Evolutionary conservation across 2,329 filamentous ascomycete genomes (phyloP), one percentile per base, ranked within the genome.

Genomic region (Sclerotinia sclerotiorum): DNA sequence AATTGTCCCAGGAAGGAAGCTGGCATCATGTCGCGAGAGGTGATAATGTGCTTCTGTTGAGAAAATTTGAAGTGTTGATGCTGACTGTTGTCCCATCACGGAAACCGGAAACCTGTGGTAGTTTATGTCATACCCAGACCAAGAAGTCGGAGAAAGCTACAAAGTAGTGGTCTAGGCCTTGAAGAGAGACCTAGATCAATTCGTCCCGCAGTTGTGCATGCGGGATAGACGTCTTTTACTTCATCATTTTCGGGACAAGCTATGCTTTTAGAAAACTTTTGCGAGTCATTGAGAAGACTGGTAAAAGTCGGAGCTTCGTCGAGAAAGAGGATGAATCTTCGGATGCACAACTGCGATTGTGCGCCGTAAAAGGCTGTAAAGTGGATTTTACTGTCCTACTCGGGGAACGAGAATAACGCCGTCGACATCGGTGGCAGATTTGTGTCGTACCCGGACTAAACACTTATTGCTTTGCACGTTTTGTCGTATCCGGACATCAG

Each of bases 111-210:
- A 24, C 11, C 54, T 24, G 54, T 56, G 32, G 54, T 39, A 39
- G 54, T 39, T 56, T 35, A 8, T 24, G 32, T 56, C 54, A n/a
- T 56, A 56, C 54, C 54, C 54, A 39, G 54, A 56, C 29, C 7
- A 8, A 11, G 27, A 55, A 10, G 10, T 11, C 21, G 13, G 19
- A 56, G 29, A 56, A 56, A 35, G 32, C 54, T 56, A 56, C 54
- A 10, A 39, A 39, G 5, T 39, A 39, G 32, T 56, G 15, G 11
- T 13, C 32, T 5, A 35, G 10, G 1, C 29, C 13, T 19, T n/a
- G 10, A 4, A 56, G 10, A 35, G 11, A 17, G 39, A 24, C 21
- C 2, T 35, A 2, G 54, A 35, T 10, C 32, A 35, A 56, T 56
- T 21, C 54, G 54, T 56, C 54, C 13, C n/a, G 15, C n/a, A 0